Evolutionary conservation across 1,139 yeast genomes (phyloP).

Genomic region (Scheffersomyces insectosa): DNA sequence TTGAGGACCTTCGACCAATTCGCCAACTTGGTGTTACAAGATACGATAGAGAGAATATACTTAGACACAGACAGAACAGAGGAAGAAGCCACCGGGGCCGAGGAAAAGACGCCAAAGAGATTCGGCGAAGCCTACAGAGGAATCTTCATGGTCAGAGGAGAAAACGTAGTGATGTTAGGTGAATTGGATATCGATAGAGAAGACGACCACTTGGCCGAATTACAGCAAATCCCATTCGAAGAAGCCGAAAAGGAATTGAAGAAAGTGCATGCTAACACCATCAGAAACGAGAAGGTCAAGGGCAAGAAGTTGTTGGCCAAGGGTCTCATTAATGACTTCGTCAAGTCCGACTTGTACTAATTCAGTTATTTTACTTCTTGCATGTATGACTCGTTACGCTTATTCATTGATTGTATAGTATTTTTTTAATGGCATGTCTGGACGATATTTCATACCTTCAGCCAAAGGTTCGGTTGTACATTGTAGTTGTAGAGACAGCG

Average conservation of each 20-base stretch:
- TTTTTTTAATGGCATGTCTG: background rate
- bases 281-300: slow-evolving; percentile 46
- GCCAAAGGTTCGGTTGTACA: too few species aligned
- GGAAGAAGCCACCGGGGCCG: slow-evolving; percentile 17
- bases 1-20: slow-evolving; percentile 95
- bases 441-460: too few species aligned
- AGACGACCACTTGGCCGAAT: slow-evolving; percentile 62
- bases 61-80: slow-evolving; percentile 24
- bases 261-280: slow-evolving; percentile 36
- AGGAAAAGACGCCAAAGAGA: slow-evolving; percentile 33
- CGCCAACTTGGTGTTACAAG: slow-evolving; percentile 90
- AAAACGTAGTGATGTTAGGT: slow-evolving; percentile 93
- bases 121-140: slow-evolving; percentile 81
- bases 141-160: slow-evolving; percentile 91
- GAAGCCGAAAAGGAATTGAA: slow-evolving; percentile 55
- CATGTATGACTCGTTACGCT: slow-evolving; percentile 3
- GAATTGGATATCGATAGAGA: slow-evolving; percentile 90
- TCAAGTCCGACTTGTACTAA: slow-evolving; percentile 53
- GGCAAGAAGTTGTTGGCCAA: slow-evolving; percentile 49
- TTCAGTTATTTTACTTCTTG: background rate
- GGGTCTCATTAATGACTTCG: slow-evolving; percentile 61
- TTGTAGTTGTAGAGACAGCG: too few species aligned
- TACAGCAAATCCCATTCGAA: slow-evolving; percentile 60
- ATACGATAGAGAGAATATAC: slow-evolving; percentile 84
- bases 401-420: slow-evolving; percentile 1